phyloP scores from a whole-genome alignment of 164 flowering plant genomes.

The Chimonanthus praecox region DNA sequence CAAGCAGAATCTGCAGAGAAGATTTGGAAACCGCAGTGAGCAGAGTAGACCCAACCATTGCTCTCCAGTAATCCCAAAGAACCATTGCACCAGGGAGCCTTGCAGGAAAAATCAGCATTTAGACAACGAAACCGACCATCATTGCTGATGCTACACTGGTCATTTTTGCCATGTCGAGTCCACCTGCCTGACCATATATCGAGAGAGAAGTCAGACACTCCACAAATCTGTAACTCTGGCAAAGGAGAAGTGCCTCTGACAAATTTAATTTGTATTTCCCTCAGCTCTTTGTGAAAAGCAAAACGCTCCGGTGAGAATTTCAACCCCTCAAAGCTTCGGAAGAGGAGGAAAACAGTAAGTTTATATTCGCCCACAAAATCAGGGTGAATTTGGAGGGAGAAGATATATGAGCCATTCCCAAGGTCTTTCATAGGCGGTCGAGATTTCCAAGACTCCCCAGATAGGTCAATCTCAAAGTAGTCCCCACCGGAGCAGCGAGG shows the following conservation, averaged over 20 bases:
- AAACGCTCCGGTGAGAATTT: constrained; percentile 55
- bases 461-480: constrained; percentile 78
- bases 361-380: constrained; percentile 62
- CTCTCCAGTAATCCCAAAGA: constrained; percentile 73
- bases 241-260: constrained; percentile 14
- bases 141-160: constrained; percentile 44
- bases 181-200: constrained; percentile 80
- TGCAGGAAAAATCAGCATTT: constrained; percentile 40
- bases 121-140: constrained; percentile 82
- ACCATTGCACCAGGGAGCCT: constrained; percentile 77
- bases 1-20: constrained; percentile 61
- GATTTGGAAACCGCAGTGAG: constrained; percentile 73
- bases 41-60: constrained; percentile 94
- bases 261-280: constrained; percentile 42
- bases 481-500: constrained; percentile 74
- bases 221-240: constrained; percentile 41
- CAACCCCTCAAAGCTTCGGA: constrained; percentile 68
- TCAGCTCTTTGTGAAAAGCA: constrained; percentile 41
- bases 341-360: constrained; percentile 61
- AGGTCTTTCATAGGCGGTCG: constrained; percentile 70
- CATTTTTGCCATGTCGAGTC: constrained; percentile 73
- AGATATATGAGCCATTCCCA: constrained; percentile 61
- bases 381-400: constrained; percentile 77
- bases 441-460: constrained; percentile 82
- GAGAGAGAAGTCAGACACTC: constrained; percentile 42